Conservation (phyloP, 2,329 filamentous ascomycete genomes). For the Botrytis galanthina region DNA sequence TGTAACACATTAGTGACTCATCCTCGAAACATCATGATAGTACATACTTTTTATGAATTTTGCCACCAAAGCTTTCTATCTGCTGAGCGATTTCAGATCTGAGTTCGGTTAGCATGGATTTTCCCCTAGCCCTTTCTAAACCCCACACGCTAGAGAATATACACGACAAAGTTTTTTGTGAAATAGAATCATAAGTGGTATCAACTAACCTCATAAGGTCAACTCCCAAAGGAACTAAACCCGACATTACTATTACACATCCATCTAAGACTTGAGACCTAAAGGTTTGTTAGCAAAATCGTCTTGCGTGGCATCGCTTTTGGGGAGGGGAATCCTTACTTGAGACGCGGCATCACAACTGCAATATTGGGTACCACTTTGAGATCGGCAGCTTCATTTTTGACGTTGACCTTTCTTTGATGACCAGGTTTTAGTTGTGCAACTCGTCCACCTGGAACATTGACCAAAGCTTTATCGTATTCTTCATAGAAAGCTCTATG, state of each 20-base stretch:
- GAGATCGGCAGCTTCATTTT: constrained; percentile 46
- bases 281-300: constrained; percentile 26
- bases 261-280: constrained; percentile 65
- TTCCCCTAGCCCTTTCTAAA: background rate
- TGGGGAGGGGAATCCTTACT: constrained; percentile 46
- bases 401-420: constrained; percentile 46
- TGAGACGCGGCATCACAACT: constrained; percentile 77
- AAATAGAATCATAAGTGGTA: constrained; percentile 1
- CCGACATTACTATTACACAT: constrained; percentile 81
- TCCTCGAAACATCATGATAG: background rate
- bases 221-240: constrained; percentile 79
- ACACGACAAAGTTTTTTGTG: constrained; percentile 22
- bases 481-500: constrained; percentile 80
- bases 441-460: constrained; percentile 42
- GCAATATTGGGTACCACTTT: constrained; percentile 80
- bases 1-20: constrained; percentile 29
- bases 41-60: constrained; percentile 46
- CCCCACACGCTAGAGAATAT: constrained; percentile 22
- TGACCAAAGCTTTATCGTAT: constrained; percentile 59
- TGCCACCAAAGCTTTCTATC: constrained; percentile 80
- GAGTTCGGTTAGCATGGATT: constrained; percentile 14
- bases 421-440: constrained; percentile 40
- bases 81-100: constrained; percentile 85
- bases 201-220: constrained; percentile 59
- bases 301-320: background rate